Base-by-base conservation (phyloP, 192 early-diverging fungal genomes). In the Backusella tuberculispora region DNA sequence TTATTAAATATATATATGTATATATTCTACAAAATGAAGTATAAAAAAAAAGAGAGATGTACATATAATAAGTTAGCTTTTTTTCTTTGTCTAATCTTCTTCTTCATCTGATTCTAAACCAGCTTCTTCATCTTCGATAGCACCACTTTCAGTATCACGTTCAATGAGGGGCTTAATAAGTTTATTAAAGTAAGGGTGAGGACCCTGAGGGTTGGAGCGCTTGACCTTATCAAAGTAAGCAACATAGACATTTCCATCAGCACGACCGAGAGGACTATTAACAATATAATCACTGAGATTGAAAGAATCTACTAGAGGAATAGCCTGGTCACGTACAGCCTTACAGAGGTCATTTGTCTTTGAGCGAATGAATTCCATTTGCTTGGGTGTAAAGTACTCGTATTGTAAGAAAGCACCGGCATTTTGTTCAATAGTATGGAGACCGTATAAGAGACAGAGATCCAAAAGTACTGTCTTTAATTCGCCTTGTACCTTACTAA, bases 211-310 rank as follows among this genome's bases (percentile, higher is more conserved):
- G 82, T 95, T 93, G 73, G 91, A 91, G 72, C 81, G 77, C 72
- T 90, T 91, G 67, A 97, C 93, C 42, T 90, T 85, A 71, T 89
- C 89, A 88, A 95, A 96, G 91, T 97, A 97, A 70, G 90, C 84
- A 65, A 87, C 91, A 78, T 94, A 95, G 13, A 94, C 89, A 80
- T 95, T 88, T 73, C 96, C 96, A 56, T 96, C 95, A 76, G 87
- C 90, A 34, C 91, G 86, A 48, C 96, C 96, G 21, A 97, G 79
- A 26, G 96, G 96, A 64, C 93, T 93, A 85, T 94, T 95, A 75
- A 97, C 83, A 29, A 97, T 89, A 78, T 92, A 96, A 80, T 97
- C 96, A 12, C 91, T 88, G 84, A 91, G 92, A 76, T 93, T 95
- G 84, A 96, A 97, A 24, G 94, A 85, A 80, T 97, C 96, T 26